Evolutionary conservation across 495 filamentous ascomycete genomes (phyloP).

Genomic region (Penicillium cosmopolitanum): DNA sequence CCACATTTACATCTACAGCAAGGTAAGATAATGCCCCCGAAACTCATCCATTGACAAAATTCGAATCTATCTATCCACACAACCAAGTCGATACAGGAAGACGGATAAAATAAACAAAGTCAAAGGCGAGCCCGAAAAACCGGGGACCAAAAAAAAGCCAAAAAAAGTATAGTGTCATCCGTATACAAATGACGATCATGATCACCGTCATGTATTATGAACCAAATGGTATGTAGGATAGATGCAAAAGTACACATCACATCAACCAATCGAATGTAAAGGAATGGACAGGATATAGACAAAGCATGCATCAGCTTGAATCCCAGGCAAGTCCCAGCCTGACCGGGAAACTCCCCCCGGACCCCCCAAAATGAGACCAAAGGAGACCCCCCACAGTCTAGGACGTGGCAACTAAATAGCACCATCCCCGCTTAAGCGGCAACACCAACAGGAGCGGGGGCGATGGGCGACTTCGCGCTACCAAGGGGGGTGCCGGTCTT

Average conservation of each 20-base stretch:
- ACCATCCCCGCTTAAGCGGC: constrained; percentile 33
- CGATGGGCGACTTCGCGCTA: constrained; percentile 28
- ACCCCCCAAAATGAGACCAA: neutral
- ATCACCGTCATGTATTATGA: constrained; percentile 3
- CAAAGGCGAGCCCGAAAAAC: neutral
- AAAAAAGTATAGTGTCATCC: constrained; percentile 1
- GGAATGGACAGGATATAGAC: constrained; percentile 12
- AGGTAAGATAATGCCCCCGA: neutral
- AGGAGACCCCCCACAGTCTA: neutral
- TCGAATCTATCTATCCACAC: neutral
- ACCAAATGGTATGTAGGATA: constrained; percentile 4
- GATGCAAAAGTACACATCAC: neutral
- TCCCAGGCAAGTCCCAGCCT: neutral
- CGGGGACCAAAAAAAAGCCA: neutral
- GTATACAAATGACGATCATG: neutral
- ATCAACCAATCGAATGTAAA: constrained; percentile 7
- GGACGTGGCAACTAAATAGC: neutral
- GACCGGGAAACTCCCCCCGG: neutral
- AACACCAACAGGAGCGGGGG: constrained; percentile 36
- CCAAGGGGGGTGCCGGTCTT: constrained; percentile 35
- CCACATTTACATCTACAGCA: neutral
- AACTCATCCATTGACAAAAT: neutral
- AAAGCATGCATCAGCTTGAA: neutral
- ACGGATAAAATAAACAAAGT: neutral
- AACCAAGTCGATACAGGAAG: neutral